phyloP scores from a whole-genome alignment of 768 basidiomycete genomes.

The Hysterangium stoloniferum region DNA sequence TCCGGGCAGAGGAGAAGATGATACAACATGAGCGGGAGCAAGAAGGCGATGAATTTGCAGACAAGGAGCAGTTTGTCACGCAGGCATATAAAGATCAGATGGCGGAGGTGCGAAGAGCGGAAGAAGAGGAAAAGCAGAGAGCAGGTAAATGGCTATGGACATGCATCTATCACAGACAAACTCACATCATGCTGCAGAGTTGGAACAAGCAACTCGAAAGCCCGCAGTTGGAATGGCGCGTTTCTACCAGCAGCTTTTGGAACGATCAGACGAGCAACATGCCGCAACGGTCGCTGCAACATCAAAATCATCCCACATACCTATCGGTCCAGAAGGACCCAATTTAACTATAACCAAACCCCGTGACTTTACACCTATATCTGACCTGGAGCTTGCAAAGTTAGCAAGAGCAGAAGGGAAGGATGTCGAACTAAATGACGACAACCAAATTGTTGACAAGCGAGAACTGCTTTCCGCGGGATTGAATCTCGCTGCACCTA shows the following conservation, averaged over 20 bases:
- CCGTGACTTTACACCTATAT: slow-evolving; percentile 47
- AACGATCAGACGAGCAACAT: slow-evolving; percentile 75
- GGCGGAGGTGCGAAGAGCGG: slow-evolving; percentile 82
- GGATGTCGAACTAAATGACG: slow-evolving; percentile 90
- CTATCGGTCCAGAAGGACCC: slow-evolving; percentile 45
- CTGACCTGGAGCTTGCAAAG: slow-evolving; percentile 69
- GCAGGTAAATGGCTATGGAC: slow-evolving; percentile 59
- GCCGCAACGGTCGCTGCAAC: slow-evolving; percentile 82
- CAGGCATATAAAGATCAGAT: slow-evolving; percentile 96
- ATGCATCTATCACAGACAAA: background rate
- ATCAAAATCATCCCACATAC: slow-evolving; percentile 18
- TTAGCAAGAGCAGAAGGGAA: slow-evolving; percentile 69
- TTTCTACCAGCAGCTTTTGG: slow-evolving; percentile 72
- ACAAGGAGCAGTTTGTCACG: slow-evolving; percentile 97
- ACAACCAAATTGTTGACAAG: slow-evolving; percentile 95
- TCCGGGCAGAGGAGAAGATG: slow-evolving; percentile 97
- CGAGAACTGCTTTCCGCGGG: slow-evolving; percentile 88
- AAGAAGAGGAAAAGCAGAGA: slow-evolving; percentile 82
- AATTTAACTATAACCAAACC: slow-evolving; percentile 78
- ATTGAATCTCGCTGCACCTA: slow-evolving; percentile 79
- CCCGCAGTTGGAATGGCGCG: slow-evolving; percentile 72
- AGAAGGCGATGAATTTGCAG: slow-evolving; percentile 89
- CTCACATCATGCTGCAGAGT: slow-evolving; percentile 27
- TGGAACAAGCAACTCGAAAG: slow-evolving; percentile 52
- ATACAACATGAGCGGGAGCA: slow-evolving; percentile 85